Conservation (phyloP, 2,329 filamentous ascomycete species). For the Domatiomyces catenatus region DNA sequence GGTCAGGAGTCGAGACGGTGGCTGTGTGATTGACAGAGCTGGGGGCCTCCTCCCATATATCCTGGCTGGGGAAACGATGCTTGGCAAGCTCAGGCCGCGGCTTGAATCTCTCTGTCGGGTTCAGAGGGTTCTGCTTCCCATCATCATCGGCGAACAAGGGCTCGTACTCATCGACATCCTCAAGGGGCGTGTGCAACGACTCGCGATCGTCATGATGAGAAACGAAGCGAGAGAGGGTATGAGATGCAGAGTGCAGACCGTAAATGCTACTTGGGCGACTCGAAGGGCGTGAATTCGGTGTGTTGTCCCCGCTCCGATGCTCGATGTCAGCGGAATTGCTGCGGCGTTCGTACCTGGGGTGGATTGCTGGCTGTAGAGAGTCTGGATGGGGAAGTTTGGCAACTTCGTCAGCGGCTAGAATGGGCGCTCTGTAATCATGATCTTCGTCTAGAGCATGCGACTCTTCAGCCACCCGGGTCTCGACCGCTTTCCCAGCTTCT, state of each 20-base stretch:
- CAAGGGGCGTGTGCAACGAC: conserved; percentile 50
- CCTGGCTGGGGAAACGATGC: conserved; percentile 78
- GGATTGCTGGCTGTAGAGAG: conserved; percentile 63
- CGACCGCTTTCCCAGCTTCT: conserved; percentile 27
- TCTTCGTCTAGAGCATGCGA: conserved; percentile 35
- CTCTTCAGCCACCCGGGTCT: conserved; percentile 28
- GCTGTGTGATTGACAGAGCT: conserved; percentile 62
- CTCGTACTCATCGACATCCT: conserved; percentile 87
- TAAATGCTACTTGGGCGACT: conserved; percentile 51
- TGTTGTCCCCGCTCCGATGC: conserved; percentile 34
- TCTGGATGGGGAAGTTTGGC: conserved; percentile 55
- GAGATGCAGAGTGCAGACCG: conserved; percentile 32
- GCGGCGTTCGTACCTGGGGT: conserved; percentile 52
- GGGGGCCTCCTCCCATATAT: conserved; percentile 94
- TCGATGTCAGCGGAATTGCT: conserved; percentile 44
- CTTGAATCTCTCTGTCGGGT: conserved; percentile 42
- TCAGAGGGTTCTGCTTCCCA: conserved; percentile 37
- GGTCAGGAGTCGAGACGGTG: conserved; percentile 69
- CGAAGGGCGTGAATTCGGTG: conserved; percentile 41
- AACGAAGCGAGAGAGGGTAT: conserved; percentile 35
- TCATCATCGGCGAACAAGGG: conserved; percentile 74
- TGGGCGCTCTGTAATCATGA: conserved; percentile 55
- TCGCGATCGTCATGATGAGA: conserved; percentile 38
- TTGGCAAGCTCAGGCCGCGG: conserved; percentile 37
- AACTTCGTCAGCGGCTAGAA: conserved; percentile 78